phyloP scores from a whole-genome alignment of 495 filamentous ascomycete species.

The Penicillium samsonianum region DNA sequence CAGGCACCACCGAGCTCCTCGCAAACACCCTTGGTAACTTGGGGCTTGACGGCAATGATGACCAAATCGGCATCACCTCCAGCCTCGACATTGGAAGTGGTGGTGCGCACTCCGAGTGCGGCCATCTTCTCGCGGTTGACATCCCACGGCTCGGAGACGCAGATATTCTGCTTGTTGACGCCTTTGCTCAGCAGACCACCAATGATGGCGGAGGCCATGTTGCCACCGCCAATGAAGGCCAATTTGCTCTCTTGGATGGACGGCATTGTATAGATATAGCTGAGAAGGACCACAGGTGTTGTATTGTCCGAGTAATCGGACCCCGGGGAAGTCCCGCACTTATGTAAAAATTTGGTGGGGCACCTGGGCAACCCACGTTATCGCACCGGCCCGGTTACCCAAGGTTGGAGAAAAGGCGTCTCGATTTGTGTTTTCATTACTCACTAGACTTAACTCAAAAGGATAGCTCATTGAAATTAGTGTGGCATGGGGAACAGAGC shows the following conservation, averaged over 20 bases:
- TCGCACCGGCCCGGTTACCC: conserved; percentile 6
- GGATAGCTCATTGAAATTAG: not conserved
- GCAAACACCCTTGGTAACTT: conserved; percentile 83
- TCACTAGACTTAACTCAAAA: not conserved
- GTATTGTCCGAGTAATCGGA: not conserved
- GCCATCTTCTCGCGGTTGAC: conserved; percentile 82
- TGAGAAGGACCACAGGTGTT: not conserved
- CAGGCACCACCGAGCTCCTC: conserved; percentile 88
- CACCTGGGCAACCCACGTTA: not conserved
- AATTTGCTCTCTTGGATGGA: conserved; percentile 42
- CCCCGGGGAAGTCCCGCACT: conserved; percentile 11
- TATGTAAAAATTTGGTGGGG: conserved; percentile 15
- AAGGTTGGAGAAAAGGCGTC: not conserved
- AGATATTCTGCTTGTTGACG: conserved; percentile 45
- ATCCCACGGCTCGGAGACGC: conserved; percentile 81
- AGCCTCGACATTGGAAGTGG: conserved; percentile 81
- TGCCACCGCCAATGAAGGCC: conserved; percentile 48
- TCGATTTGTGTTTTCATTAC: not conserved
- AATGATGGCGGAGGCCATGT: conserved; percentile 50
- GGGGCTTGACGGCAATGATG: conserved; percentile 70
- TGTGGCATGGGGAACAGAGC: not conserved
- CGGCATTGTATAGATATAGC: conserved; percentile 28
- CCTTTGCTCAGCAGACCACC: conserved; percentile 39
- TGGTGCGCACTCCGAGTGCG: conserved; percentile 80
- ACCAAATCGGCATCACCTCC: conserved; percentile 93